Evolutionary conservation across 169 alveolate species (phyloP).

Genomic region (Miamiensis avidus): DNA sequence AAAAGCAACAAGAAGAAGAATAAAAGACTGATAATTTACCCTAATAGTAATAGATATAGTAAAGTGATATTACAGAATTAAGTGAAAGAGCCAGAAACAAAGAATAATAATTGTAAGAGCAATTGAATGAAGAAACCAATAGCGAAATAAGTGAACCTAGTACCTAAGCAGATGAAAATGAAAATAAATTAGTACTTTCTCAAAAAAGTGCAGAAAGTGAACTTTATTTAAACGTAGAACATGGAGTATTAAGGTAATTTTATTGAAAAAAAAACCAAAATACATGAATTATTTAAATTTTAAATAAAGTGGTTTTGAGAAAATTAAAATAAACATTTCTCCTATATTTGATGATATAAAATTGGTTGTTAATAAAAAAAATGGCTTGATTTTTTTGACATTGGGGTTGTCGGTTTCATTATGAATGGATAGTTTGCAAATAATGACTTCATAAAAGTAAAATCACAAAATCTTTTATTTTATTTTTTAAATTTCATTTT

Average conservation of each 20-base stretch:
- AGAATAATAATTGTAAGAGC: too few species aligned
- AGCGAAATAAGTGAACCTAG: conserved; percentile 23
- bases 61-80: too few species aligned
- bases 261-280: conserved; percentile 1
- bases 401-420: conserved; percentile 42
- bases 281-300: neutral
- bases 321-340: conserved; percentile 29
- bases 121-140: conserved; percentile 35
- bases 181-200: conserved; percentile 9
- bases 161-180: conserved; percentile 9
- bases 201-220: conserved; percentile 3
- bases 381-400: conserved; percentile 34
- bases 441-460: conserved; percentile 18
- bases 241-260: conserved; percentile 3
- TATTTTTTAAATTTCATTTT: neutral
- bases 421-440: conserved; percentile 19
- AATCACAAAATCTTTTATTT: too few species aligned
- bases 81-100: too few species aligned
- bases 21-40: conserved; percentile 24
- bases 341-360: conserved; percentile 45
- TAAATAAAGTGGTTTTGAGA: conserved; percentile 27
- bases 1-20: conserved; percentile 32
- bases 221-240: neutral
- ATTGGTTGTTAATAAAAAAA: conserved; percentile 27
- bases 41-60: too few species aligned